Base-by-base conservation (phyloP, 2,329 filamentous ascomycete species). In the Microdochium bolleyi region DNA sequence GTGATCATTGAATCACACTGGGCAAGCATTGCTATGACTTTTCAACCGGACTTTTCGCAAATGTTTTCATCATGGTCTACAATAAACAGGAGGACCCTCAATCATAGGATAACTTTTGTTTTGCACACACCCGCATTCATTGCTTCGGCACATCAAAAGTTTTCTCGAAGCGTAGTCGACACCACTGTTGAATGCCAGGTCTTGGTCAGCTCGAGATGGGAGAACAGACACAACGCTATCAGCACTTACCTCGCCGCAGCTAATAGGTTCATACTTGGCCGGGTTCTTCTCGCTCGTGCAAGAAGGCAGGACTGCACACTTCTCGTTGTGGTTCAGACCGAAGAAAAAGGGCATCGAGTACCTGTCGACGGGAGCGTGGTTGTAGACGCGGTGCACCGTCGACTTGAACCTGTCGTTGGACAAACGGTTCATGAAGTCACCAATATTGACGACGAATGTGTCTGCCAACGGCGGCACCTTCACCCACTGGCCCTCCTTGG, bases 381-480 rank as follows among this genome's bases (percentile, higher is more conserved):
- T 72, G 46, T 67, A 64, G 2, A 69, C 70, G 2, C 71, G 62
- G 51, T 74, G 71, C 21, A 72, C 66, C 0, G 70, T 73, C 48
- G 69, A 70, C 48, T 70, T 68, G 61, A 70, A 73, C n/a, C 68
- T 57, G 25, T 71, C 70, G 53, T 73, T 72, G 1, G 71, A 73
- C 55, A 70, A 67, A 24, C 69, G 63, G 61, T 70, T 69, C 55
- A 73, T 63, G 51, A 66, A 69, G 51, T 74, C 70, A 0, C 72
- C 74, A 19, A 76, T 74, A 49, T 76, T 76, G 51, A 76, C 68
- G 0, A 76, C 72, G 37, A 76, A 63, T 8, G 72, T 71, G 0
- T 69, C 72, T 10, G 68, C 62, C 7, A 74, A 63, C 0, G 73
- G 73, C 24, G 65, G 64, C 7, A 70, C 73, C 49, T 72, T 66